Percentiles rank a stretch among this genome's conserved stretches.
Conservation (phyloP, 139 green algal genomes). For the Pseudopediastrum boryanum region DNA sequence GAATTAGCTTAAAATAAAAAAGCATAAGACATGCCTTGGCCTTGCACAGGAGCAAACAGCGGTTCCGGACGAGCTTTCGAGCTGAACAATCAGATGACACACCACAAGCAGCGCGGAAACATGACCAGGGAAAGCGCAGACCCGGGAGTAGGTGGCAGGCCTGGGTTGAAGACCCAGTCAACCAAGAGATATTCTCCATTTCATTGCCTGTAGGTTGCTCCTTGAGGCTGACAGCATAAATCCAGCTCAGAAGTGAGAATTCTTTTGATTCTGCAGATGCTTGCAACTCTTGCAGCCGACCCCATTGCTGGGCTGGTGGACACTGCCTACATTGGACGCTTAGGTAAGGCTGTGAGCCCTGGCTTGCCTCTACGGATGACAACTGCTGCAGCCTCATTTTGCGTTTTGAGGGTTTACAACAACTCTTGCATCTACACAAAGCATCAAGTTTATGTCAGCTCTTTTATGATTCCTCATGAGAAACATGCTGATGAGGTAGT, state of each 20-base stretch:
- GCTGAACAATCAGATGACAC: too few species aligned
- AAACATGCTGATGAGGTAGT: background rate
- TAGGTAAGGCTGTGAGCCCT: slow-evolving; percentile 40
- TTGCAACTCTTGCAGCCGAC: slow-evolving; percentile 71
- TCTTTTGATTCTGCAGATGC: slow-evolving; percentile 45
- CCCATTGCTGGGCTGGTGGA: slow-evolving; percentile 75
- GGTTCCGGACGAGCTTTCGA: too few species aligned
- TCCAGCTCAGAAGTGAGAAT: background rate
- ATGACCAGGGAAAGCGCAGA: too few species aligned
- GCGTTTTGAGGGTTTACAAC: background rate
- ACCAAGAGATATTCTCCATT: slow-evolving; percentile 59
- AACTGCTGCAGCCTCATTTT: background rate
- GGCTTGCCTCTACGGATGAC: background rate
- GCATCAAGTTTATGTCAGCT: background rate
- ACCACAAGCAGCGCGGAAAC: too few species aligned
- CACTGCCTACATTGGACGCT: slow-evolving; percentile 70
- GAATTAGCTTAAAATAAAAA: too few species aligned
- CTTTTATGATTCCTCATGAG: background rate
- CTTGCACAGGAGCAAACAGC: too few species aligned
- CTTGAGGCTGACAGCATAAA: background rate
- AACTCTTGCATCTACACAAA: background rate
- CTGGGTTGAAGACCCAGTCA: slow-evolving; percentile 32
- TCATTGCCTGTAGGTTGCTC: slow-evolving; percentile 54
- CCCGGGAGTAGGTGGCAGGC: too few species aligned
- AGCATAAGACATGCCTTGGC: too few species aligned